phyloP scores from a whole-genome alignment of 352 stramenopile genomes.

The Aphanomyces euteiches region DNA sequence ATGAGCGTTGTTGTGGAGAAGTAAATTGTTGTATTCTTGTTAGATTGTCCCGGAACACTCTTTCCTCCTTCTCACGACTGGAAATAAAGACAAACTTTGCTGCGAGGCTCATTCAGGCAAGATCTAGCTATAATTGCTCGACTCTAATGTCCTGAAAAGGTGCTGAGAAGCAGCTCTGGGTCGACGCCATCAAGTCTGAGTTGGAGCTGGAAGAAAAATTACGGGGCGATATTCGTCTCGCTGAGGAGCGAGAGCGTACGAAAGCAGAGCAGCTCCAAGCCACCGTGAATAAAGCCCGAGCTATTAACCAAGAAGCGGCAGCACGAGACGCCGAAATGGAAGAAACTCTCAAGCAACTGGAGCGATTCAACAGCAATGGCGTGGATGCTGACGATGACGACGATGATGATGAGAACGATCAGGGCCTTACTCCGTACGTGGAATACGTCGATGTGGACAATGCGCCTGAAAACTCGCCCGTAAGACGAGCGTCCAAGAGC shows the following conservation, averaged over 20 bases:
- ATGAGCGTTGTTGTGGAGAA: neutral
- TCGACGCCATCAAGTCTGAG: slow-evolving; percentile 6
- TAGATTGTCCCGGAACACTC: slow-evolving; percentile 26
- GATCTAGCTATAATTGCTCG: neutral
- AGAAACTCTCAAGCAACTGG: slow-evolving; percentile 21
- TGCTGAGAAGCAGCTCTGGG: slow-evolving; percentile 25
- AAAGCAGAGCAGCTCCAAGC: slow-evolving; percentile 51
- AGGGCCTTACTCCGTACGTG: slow-evolving; percentile 28
- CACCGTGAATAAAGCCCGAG: slow-evolving; percentile 50
- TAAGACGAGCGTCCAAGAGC: slow-evolving; percentile 40
- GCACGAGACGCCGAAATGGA: slow-evolving; percentile 33
- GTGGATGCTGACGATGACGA: slow-evolving; percentile 33
- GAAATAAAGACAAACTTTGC: slow-evolving; percentile 9
- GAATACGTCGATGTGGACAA: slow-evolving; percentile 20
- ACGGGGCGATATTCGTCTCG: neutral
- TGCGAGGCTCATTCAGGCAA: slow-evolving; percentile 16
- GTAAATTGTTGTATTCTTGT: neutral
- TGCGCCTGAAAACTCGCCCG: slow-evolving; percentile 67
- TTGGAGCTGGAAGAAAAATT: slow-evolving; percentile 17
- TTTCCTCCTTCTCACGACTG: slow-evolving; percentile 11
- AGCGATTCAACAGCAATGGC: slow-evolving; percentile 7
- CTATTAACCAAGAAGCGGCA: slow-evolving; percentile 47
- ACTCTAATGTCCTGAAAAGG: neutral
- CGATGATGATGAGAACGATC: slow-evolving; percentile 30
- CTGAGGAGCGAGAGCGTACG: neutral